Evolutionary conservation across 805 yeast species (phyloP).

Genomic region (Kodamaea neixiangensis): DNA sequence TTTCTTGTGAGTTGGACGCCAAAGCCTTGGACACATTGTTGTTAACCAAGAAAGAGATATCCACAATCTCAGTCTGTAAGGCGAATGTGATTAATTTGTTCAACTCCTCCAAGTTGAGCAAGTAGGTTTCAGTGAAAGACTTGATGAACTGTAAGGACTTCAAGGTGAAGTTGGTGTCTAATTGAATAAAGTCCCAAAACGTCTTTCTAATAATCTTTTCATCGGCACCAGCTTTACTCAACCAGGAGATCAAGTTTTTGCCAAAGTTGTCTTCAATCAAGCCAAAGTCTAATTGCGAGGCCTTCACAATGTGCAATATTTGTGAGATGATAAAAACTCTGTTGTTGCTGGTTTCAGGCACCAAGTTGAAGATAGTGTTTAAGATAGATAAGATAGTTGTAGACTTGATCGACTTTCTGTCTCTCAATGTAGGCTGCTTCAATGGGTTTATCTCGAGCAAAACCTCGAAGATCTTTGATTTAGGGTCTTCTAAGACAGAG

Average conservation of each 20-base stretch:
- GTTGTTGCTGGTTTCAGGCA: conserved; percentile 33
- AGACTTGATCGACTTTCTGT: conserved; percentile 44
- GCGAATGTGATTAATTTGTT: conserved; percentile 36
- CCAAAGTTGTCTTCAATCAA: conserved; percentile 40
- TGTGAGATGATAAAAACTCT: conserved; percentile 33
- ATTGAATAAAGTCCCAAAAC: conserved; percentile 41
- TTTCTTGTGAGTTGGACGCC: conserved; percentile 26
- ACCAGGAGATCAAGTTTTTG: conserved; percentile 38
- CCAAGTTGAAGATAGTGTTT: conserved; percentile 43
- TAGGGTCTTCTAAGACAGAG: conserved; percentile 27
- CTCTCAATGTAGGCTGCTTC: conserved; percentile 43
- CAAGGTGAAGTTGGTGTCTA: conserved; percentile 32
- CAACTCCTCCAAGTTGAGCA: conserved; percentile 26
- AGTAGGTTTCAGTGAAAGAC: conserved; percentile 31
- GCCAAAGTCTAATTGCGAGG: conserved; percentile 32
- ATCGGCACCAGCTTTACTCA: conserved; percentile 30
- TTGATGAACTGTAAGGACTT: conserved; percentile 38
- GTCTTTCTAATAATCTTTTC: conserved; percentile 29
- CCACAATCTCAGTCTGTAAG: conserved; percentile 37
- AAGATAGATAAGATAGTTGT: conserved; percentile 43
- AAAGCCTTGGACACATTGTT: conserved; percentile 40
- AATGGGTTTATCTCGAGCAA: conserved; percentile 36
- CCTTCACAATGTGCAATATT: conserved; percentile 34
- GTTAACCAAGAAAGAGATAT: conserved; percentile 44
- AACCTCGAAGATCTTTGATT: conserved; percentile 24